phyloP scores from a whole-genome alignment of 768 basidiomycete genomes.

The Gautieria morchelliformis region DNA sequence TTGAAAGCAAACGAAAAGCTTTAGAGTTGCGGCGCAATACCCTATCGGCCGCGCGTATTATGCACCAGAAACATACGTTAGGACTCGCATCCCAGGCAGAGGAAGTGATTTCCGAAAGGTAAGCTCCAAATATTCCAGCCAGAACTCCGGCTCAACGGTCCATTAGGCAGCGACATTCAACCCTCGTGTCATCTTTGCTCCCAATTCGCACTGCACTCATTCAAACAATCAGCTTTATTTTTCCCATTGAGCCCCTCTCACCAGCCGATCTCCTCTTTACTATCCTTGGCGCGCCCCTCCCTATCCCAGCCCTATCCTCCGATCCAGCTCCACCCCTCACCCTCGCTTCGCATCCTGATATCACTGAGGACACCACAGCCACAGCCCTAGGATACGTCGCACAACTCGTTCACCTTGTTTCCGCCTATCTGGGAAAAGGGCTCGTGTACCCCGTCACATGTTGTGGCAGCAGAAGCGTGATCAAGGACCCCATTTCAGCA shows the following conservation, averaged over 20 bases:
- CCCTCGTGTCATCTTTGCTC: slow-evolving; percentile 40
- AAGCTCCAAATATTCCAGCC: slow-evolving; percentile 20
- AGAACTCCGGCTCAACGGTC: slow-evolving; percentile 6
- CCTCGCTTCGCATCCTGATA: slow-evolving; percentile 51
- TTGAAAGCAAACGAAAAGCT: slow-evolving; percentile 34
- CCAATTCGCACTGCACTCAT: slow-evolving; percentile 55
- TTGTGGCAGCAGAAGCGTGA: slow-evolving; percentile 82
- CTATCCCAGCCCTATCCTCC: slow-evolving; percentile 64
- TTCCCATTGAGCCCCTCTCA: slow-evolving; percentile 81
- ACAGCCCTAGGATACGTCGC: slow-evolving; percentile 88
- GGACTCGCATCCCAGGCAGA: neutral
- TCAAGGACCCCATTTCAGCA: slow-evolving; percentile 85
- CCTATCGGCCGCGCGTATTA: slow-evolving; percentile 34
- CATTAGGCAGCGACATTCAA: slow-evolving; percentile 36
- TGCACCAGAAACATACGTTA: slow-evolving; percentile 24
- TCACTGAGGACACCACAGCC: slow-evolving; percentile 81
- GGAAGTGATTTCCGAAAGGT: slow-evolving; percentile 15
- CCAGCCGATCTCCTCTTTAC: slow-evolving; percentile 83
- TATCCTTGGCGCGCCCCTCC: slow-evolving; percentile 81
- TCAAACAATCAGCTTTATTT: slow-evolving; percentile 65
- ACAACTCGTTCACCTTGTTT: slow-evolving; percentile 74
- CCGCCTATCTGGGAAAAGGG: slow-evolving; percentile 64
- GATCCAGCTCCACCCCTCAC: slow-evolving; percentile 81
- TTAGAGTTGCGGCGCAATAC: slow-evolving; percentile 37
- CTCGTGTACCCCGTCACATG: slow-evolving; percentile 87